Base-by-base conservation (phyloP, 108 stramenopile genomes). In the Fragilaria crotonensis region DNA sequence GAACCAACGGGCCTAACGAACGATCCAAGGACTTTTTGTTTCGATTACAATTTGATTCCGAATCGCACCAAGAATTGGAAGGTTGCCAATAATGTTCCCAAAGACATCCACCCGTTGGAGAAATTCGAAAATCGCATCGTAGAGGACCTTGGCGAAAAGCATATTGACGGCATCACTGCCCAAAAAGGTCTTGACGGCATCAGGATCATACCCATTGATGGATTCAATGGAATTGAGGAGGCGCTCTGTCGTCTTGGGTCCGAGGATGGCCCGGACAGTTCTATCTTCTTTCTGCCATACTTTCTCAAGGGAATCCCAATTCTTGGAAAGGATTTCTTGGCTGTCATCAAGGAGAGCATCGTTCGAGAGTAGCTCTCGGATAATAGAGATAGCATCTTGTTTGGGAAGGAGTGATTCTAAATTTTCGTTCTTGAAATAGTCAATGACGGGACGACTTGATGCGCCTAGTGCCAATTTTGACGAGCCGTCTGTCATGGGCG, bases 121-220 rank as follows among this genome's bases (percentile, higher is more conserved):
- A 56, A 84, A 84, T 60, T 84, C 79, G 33, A 70, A 77, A 3
- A 84, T 84, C 1, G 74, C 83, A 60, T 84, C 83, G 59, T 73
- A 84, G n/a, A 84, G 54, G 17, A 78, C 44, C 52, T 57, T 53
- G 30, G 79, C 65, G 44, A 84, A 80, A n/a, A 84, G 62, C 3
- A 64, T 66, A 20, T 81, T 80, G 49, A 84, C 60, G 4, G 83
- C 83, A 48, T 80, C 79, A 46, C 73, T 75, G 47, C 63, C 60
- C 9, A 84, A 47, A 64, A 84, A 84, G 11, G 83, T 54, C 18
- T 57, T 63, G 36, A 84, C 83, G 19, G 79, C 75, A 25, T 76
- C 63, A 29, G 63, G 41, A 63, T 84, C 83, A 52, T 84, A 84
- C 2, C 49, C 49, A 21, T 68, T 57, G 30, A 70, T 20, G 36